A percentile compares a stretch with the other conserved stretches of the same genome.
phyloP scores from a whole-genome alignment of 768 basidiomycete species.

The Russula dissimulans region DNA sequence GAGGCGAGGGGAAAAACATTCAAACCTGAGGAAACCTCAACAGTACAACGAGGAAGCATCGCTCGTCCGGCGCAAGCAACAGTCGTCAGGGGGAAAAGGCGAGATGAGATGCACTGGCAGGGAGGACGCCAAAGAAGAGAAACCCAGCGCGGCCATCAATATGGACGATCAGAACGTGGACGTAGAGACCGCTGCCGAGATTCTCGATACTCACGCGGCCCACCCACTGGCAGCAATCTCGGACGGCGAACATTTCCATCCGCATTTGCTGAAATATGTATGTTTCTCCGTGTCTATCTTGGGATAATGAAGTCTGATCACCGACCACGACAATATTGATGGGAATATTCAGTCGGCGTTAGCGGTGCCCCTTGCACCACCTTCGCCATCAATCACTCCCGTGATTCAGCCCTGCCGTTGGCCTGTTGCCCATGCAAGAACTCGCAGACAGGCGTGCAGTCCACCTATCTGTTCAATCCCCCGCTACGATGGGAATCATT shows the following conservation, averaged over 20 bases:
- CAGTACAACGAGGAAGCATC: no score
- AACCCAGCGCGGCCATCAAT: no score
- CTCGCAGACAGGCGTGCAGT: neutral
- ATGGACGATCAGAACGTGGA: neutral
- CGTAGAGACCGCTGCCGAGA: neutral
- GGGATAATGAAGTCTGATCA: no score
- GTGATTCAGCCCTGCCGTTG: neutral
- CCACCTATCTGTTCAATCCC: slow-evolving; percentile 1
- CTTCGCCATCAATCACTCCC: neutral
- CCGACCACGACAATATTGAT: no score
- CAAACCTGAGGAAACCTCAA: no score
- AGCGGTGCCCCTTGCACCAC: neutral
- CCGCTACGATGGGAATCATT: neutral
- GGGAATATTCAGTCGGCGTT: no score
- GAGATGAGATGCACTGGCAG: neutral
- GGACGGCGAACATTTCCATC: neutral
- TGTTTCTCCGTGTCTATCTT: neutral
- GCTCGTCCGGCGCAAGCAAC: no score
- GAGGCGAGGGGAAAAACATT: no score
- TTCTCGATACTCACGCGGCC: neutral
- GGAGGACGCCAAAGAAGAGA: neutral
- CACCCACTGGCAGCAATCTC: neutral
- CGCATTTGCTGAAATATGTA: neutral
- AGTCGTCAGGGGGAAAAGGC: no score
- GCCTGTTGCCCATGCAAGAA: neutral